Evolutionary conservation across 192 early-diverging fungal genomes (phyloP).

Genomic region (Coemansia sp.): DNA sequence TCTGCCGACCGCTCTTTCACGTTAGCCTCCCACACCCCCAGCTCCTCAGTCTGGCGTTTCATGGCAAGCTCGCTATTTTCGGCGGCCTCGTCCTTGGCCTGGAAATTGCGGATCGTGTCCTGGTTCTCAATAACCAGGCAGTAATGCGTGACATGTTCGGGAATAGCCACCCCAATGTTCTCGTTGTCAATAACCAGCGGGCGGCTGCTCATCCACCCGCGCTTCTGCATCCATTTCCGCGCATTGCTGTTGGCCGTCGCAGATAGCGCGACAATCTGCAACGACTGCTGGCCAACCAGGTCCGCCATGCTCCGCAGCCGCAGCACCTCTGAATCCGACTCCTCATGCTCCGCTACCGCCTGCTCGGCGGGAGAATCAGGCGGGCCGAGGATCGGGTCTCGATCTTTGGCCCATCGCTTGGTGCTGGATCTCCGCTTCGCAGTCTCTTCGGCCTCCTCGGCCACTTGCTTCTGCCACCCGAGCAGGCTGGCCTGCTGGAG

Average conservation of each 20-base stretch:
- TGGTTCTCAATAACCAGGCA: slow-evolving; percentile 42
- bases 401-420: slow-evolving; percentile 9
- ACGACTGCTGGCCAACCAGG: slow-evolving; percentile 9
- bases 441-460: neutral
- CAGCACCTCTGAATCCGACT: neutral
- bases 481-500: neutral
- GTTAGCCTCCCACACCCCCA: neutral
- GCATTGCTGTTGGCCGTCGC: slow-evolving; percentile 26
- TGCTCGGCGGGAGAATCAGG: neutral
- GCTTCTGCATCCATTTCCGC: slow-evolving; percentile 23
- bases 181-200: slow-evolving; percentile 4
- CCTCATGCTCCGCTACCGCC: neutral
- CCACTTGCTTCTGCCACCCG: neutral
- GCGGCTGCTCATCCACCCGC: slow-evolving; percentile 21
- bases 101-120: slow-evolving; percentile 29
- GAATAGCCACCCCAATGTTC: neutral
- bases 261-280: slow-evolving; percentile 27
- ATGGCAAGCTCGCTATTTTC: neutral
- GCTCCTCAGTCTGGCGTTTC: neutral
- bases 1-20: neutral
- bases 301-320: neutral
- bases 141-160: slow-evolving; percentile 15
- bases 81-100: neutral
- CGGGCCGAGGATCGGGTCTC: neutral
- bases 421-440: neutral